A percentile compares a stretch with the other conserved stretches of the same genome.
Conservation (phyloP, 176 grass and related monocot species). For the Hyparrhenia diplandra region DNA sequence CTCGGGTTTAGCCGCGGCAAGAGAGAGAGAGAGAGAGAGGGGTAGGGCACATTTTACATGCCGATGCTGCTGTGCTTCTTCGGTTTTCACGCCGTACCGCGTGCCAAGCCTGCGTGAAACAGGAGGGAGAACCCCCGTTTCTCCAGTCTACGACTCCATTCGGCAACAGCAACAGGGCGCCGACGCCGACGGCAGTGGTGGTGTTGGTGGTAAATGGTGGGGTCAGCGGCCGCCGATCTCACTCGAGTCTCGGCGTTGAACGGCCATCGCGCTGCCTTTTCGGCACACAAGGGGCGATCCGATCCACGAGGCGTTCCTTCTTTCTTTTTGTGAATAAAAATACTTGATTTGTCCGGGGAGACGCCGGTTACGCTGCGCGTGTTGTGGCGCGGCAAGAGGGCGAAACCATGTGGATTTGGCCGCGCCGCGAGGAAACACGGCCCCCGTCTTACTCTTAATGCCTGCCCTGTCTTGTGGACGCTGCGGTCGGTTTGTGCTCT, state of each 20-base stretch:
- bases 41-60: background rate
- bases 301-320: background rate
- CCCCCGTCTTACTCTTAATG: background rate
- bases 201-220: background rate
- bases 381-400: conserved; percentile 16
- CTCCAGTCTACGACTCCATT: background rate
- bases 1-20: background rate
- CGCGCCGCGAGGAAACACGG: conserved; percentile 22
- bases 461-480: conserved; percentile 35
- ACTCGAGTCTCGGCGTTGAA: background rate
- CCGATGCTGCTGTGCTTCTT: background rate
- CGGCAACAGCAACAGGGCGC: too few species aligned
- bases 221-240: background rate
- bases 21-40: too few species aligned
- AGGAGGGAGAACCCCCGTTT: background rate
- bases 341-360: background rate
- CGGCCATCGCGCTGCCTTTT: background rate
- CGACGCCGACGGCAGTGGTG: background rate
- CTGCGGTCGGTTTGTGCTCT: too few species aligned
- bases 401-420: conserved; percentile 22
- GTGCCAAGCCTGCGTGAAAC: background rate
- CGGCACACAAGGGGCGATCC: too few species aligned
- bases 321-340: background rate
- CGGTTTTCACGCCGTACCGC: background rate
- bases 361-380: background rate